Base-by-base conservation (phyloP, 192 early-diverging fungal species). In the Rhizophagus clarus region DNA sequence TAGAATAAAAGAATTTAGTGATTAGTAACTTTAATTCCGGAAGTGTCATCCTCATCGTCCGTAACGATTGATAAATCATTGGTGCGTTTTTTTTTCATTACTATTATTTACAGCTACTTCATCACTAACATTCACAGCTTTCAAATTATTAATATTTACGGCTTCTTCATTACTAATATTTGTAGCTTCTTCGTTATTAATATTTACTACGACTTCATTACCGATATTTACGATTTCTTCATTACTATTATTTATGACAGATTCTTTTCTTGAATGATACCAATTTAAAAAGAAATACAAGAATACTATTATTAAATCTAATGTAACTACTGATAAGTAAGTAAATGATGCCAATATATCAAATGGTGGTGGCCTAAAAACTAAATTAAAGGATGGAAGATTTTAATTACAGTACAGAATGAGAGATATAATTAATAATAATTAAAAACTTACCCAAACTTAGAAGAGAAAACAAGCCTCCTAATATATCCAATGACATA, bases 381-480 rank as follows among this genome's bases (percentile, higher is more conserved):
- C 64, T 67, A 56, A 56, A 1, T 9, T n/a, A n/a, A n/a, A n/a
- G n/a, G n/a, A n/a, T n/a, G n/a, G 37, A 0, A 40, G 37, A 40
- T 40, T 37, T 40, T 8, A 40, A 6, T 40, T 8, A 40, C 37
- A 40, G 37, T 40, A 40, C 0, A 40, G 37, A n/a, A n/a, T n/a
- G n/a, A n/a, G n/a, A n/a, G n/a, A n/a, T 49, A 49, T 20, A 22
- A 7, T 22, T 7, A 6, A 22, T 20, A 4, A 56, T 4, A 56
- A 7, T 22, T 7, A 15, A 56, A 56, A 56, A 77, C 68, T 78
- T 82, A 82, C 85, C 79, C 64, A 86, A 69, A 61, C 72, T 77
- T 15, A 84, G 37, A 17, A 78, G 80, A 5, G 85, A 86, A 45
- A 86, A 84, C 22, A 82, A 31, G 11, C 81, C 81, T 14, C 85